Base-by-base conservation (phyloP, 2,329 filamentous ascomycete genomes). In the Sporothrix protearum region DNA sequence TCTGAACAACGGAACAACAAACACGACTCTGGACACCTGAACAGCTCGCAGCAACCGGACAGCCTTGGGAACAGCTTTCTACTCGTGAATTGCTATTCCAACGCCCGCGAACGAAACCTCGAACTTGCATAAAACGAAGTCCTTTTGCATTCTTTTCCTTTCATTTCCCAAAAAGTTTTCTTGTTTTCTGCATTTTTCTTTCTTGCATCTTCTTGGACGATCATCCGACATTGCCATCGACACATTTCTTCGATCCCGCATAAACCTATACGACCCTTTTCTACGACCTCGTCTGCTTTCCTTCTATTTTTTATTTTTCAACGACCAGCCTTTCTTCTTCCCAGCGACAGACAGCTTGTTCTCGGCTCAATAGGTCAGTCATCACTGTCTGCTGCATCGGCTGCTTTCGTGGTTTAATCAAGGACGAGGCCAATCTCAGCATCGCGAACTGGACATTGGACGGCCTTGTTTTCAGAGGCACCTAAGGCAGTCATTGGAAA, bases 291-390 rank as follows among this genome's bases (percentile, higher is more conserved):
- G 28, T 33, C 28, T 39, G 10, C 6, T 36, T 51, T 25, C 45
- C 19, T 5, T 25, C 6, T 28, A 19, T 59, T 33, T 14, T 55
- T 39, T 55, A 36, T 33, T 14, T 55, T 39, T 55, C 42, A 49
- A 66, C 61, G 45, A 66, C 25, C 42, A 49, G 61, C 19, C 3
- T 53, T 66, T 66, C 36, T 61, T 49, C 36, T 39, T n/a, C 49
- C 28, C 63, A 66, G 63, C 63, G 42, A 66, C 63, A 66, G 42
- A 42, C 45, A 30, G 42, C 63, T 47, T 33, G 49, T 30, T 22
- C 67, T n/a, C 49, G 45, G n/a, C n/a, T 59, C 49, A 47, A 47
- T 30, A 61, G 51, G 68, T 69, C 53, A 33, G 68, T 61, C 45
- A 28, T n/a, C 22, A 30, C 33, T 30, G 33, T 57, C 30, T 42